Conservation (phyloP, 2,329 filamentous ascomycete species). For the Fusarium redolens region DNA sequence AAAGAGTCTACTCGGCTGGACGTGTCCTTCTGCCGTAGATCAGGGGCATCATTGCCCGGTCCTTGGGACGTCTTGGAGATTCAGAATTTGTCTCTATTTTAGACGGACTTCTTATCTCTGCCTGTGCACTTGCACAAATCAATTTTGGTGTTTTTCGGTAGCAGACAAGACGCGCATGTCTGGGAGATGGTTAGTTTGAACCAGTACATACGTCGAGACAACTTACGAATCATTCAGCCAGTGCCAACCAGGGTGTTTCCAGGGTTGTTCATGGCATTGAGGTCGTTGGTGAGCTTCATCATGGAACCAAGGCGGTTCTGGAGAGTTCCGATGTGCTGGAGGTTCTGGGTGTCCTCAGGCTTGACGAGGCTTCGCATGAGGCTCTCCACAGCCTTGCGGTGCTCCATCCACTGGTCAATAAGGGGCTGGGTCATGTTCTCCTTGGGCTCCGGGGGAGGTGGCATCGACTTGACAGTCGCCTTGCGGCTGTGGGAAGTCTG, state of each 20-base stretch:
- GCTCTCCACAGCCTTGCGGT: slow-evolving; percentile 71
- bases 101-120: slow-evolving; percentile 37
- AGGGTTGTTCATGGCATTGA: slow-evolving; percentile 42
- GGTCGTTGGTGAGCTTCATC: slow-evolving; percentile 59
- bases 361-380: slow-evolving; percentile 64
- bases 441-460: slow-evolving; percentile 48
- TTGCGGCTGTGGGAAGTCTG: slow-evolving; percentile 59
- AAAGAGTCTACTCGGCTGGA: slow-evolving; percentile 29
- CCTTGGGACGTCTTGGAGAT: slow-evolving; percentile 35
- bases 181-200: slow-evolving; percentile 21
- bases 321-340: slow-evolving; percentile 64
- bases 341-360: slow-evolving; percentile 64
- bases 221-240: slow-evolving; percentile 47
- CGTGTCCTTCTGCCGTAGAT: slow-evolving; percentile 33
- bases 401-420: slow-evolving; percentile 68
- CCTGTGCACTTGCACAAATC: slow-evolving; percentile 41
- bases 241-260: slow-evolving; percentile 44
- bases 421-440: slow-evolving; percentile 54
- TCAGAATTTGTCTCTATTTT: slow-evolving; percentile 39
- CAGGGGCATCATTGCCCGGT: slow-evolving; percentile 32
- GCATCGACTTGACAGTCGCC: slow-evolving; percentile 57
- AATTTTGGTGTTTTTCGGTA: slow-evolving; percentile 36
- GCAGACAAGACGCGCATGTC: slow-evolving; percentile 40
- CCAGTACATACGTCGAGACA: neutral
- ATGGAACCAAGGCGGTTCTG: slow-evolving; percentile 64